phyloP scores from a whole-genome alignment of 1,284 basidiomycete species.

The Trametes pubescens region DNA sequence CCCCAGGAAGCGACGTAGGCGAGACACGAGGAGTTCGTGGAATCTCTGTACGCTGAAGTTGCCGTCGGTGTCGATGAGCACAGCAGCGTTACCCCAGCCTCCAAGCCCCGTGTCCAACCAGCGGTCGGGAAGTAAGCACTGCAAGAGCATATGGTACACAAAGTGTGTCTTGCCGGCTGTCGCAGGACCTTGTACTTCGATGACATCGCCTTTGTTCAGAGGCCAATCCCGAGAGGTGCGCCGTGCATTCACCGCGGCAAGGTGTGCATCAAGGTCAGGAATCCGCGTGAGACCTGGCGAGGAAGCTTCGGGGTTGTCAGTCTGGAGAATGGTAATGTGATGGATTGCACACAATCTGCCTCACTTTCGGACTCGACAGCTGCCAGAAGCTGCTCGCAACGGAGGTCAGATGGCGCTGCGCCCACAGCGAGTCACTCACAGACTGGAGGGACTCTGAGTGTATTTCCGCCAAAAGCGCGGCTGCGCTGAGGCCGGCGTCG shows the following conservation, averaged over 20 bases:
- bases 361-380: constrained; percentile 44
- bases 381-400: constrained; percentile 46
- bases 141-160: constrained; percentile 68
- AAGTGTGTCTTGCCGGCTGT: constrained; percentile 80
- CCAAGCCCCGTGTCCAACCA: constrained; percentile 46
- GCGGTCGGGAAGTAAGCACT: constrained; percentile 61
- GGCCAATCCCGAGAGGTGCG: constrained; percentile 37
- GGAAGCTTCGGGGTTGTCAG: constrained; percentile 24
- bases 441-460: constrained; percentile 55
- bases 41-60: constrained; percentile 67
- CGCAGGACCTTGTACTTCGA: constrained; percentile 80
- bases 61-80: constrained; percentile 74
- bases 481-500: constrained; percentile 25
- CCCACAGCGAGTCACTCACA: constrained; percentile 40
- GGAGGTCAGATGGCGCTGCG: constrained; percentile 11
- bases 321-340: not conserved
- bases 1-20: constrained; percentile 39
- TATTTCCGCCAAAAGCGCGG: constrained; percentile 36
- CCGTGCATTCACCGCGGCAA: constrained; percentile 28
- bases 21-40: constrained; percentile 55
- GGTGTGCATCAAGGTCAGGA: constrained; percentile 45
- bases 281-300: constrained; percentile 43
- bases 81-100: constrained; percentile 69
- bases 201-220: constrained; percentile 62
- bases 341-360: constrained; percentile 16